Evolutionary conservation across 352 stramenopile species (phyloP), one percentile per base, ranked within the genome.

Genomic region (Pythium brassicae): DNA sequence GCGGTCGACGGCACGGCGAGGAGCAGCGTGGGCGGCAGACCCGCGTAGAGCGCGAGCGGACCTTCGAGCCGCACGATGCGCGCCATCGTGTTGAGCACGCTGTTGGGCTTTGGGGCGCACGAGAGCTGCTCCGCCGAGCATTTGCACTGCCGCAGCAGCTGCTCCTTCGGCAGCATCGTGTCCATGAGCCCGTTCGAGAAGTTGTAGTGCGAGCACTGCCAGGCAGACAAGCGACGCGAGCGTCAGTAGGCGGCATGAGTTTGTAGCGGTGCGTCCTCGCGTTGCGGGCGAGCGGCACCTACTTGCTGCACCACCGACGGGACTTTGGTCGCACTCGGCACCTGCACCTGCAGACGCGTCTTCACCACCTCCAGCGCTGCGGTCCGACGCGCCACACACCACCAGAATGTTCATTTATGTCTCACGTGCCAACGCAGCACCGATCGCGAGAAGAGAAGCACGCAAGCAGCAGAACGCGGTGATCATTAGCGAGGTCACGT

Each of bases 1-100:
- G 94, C 89, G 0, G 92, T 98, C 40, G 92, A 97, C 1, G 95
- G 94, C 14, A 98, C 75, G 1, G 87, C 87, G 62, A 97, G 97
- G 27, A 97, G 56, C 19, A 98, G 59, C 8, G 91, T 98, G 8
- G 95, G 92, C 10, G 72, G 62, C 10, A 98, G 63, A 3, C 92
- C 92, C 9, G 83, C 71, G 56, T 93, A 93, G 29, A 95, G 64
- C 27, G 82, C 83, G 15, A 82, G 29, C 1, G 80, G 71, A 0
- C 82, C 82, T 55, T 92, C 83, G 8, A 79, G 60, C 2, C 75
- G 67, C 17, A 76, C 75, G 44, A 92, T 92, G 27, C 75, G 72
- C 19, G 68, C 69, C 70, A 92, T 87, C 1, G 74, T 86, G 53
- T 75, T 78, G 25, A 87, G 47, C n/a, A 72, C 72, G 40, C 77